Conservation (phyloP, 345 rosid species). For the Lenwebbia sp. region DNA sequence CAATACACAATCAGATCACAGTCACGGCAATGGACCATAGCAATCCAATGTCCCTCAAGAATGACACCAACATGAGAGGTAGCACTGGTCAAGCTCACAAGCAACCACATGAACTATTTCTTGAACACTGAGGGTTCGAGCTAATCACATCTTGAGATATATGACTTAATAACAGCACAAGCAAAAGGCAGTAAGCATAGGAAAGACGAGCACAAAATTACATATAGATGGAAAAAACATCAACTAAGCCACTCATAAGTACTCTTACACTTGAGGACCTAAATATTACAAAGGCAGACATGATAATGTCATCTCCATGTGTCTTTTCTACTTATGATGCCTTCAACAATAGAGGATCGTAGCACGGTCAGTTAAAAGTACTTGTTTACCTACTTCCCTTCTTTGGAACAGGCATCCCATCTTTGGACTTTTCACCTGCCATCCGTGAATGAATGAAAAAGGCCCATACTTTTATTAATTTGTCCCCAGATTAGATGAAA, state of each 20-base stretch:
- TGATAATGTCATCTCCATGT: slow-evolving; percentile 6
- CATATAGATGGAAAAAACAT: not conserved
- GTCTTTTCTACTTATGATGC: slow-evolving; percentile 23
- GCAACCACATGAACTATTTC: not conserved
- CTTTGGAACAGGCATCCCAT: slow-evolving; percentile 97
- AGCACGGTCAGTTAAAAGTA: slow-evolving; percentile 60
- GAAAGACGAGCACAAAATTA: not conserved
- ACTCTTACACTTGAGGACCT: slow-evolving; percentile 1
- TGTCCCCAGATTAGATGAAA: slow-evolving; percentile 34
- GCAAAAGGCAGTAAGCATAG: not conserved
- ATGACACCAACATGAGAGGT: not conserved
- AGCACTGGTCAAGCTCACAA: not conserved
- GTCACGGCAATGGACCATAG: not conserved
- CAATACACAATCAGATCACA: not conserved
- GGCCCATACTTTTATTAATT: slow-evolving; percentile 88
- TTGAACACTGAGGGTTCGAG: not conserved
- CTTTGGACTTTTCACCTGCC: slow-evolving; percentile 99
- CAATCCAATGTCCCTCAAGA: not conserved
- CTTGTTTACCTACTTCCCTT: slow-evolving; percentile 99
- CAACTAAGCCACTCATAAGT: not conserved
- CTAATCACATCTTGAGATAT: not conserved
- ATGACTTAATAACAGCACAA: not conserved
- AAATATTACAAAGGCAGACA: slow-evolving; percentile 7
- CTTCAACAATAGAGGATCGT: slow-evolving; percentile 24
- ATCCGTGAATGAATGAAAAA: slow-evolving; percentile 94